Conservation (phyloP, 805 yeast genomes). For the Sugiyamaella qingdaonensis region DNA sequence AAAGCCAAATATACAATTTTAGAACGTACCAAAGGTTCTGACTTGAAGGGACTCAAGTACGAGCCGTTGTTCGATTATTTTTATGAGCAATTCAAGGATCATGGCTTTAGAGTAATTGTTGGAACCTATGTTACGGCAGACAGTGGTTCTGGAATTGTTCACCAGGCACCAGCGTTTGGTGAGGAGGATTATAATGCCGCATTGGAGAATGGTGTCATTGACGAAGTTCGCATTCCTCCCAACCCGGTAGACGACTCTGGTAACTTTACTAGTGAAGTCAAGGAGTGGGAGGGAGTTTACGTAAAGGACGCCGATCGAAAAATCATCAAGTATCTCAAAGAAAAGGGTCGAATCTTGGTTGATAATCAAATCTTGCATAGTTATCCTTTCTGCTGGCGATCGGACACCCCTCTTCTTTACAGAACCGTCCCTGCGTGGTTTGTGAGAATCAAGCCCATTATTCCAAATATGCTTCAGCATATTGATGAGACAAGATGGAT, state of each 20-base stretch:
- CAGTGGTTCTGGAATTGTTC: conserved; percentile 99
- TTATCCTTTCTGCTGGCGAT: conserved; percentile 99
- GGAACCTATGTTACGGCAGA: conserved; percentile 87
- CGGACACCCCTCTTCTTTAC: conserved; percentile 95
- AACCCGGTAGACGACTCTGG: conserved; percentile 95
- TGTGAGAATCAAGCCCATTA: conserved; percentile 78
- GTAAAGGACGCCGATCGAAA: conserved; percentile 94
- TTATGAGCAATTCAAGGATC: conserved; percentile 63
- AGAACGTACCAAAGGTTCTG: conserved; percentile 74
- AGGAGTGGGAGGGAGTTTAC: conserved; percentile 73
- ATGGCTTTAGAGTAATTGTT: conserved; percentile 74
- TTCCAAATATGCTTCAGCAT: conserved; percentile 84
- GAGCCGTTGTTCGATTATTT: conserved; percentile 82
- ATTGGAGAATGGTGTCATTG: conserved; percentile 67
- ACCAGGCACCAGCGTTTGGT: conserved; percentile 98
- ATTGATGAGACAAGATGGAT: conserved; percentile 93
- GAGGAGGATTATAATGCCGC: conserved; percentile 94
- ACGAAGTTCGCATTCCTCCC: conserved; percentile 70
- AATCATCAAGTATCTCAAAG: conserved; percentile 81
- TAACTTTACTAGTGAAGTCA: conserved; percentile 67
- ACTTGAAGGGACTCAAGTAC: conserved; percentile 74
- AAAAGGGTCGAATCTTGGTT: conserved; percentile 66
- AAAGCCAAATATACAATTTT: conserved; percentile 81
- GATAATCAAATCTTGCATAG: conserved; percentile 87
- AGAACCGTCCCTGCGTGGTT: conserved; percentile 99